Evolutionary conservation across 371 early-diverging fungal species (phyloP), one percentile per base, ranked within the genome.

Genomic region (Choanephora cucurbitarum): DNA sequence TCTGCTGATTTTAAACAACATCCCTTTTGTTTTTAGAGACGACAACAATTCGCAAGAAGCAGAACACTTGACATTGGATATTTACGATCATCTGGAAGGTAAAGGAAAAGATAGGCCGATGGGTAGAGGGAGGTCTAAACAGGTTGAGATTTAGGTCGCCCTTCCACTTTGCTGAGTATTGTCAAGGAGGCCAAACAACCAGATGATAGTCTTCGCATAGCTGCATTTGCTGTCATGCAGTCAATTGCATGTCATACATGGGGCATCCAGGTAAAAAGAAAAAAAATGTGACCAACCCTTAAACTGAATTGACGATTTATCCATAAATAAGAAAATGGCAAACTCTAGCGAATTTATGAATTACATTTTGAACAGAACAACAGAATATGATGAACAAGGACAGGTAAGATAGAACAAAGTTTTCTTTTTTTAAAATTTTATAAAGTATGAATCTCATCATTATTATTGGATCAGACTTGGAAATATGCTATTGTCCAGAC

Each of bases 281-380:
- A n/a, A n/a, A n/a, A n/a, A n/a, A n/a, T n/a, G n/a, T n/a, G n/a
- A 37, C 11, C 19, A 44, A 19, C 24, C 21, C 43, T 44, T 50
- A 22, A n/a, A 56, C n/a, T n/a, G n/a, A n/a, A n/a, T n/a, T n/a
- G n/a, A n/a, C n/a, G n/a, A n/a, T n/a, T n/a, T n/a, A n/a, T n/a
- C n/a, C n/a, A n/a, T n/a, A n/a, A n/a, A n/a, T n/a, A n/a, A 75
- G 72, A 51, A 42, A 15, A 69, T 77, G 66, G 59, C 71, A 39
- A 70, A 65, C 50, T 62, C 62, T 23, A 59, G 40, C 21, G 69
- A 67, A 47, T 70, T 78, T 50, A 58, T 80, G 52, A 66, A 72
- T 18, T 80, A 75, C 55, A 57, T 80, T 49, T 44, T 80, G 49
- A 72, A 80, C 55, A 58, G 80, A 31, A 57, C 76, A 52, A 73